Evolutionary conservation across 805 yeast species (phyloP).

Genomic region (Lipomyces starkeyi): DNA sequence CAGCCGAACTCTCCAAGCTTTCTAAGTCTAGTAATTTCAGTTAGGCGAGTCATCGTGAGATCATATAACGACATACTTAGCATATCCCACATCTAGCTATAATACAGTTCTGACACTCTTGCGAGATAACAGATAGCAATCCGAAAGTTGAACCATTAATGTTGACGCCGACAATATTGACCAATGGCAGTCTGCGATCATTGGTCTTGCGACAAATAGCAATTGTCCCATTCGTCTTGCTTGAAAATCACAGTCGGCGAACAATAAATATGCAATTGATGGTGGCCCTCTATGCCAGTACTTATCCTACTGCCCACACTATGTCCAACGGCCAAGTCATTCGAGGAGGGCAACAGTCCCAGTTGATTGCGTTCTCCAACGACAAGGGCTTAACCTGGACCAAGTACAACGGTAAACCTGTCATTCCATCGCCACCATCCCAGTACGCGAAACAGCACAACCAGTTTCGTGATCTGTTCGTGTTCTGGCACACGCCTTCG

Average conservation of each 20-base stretch:
- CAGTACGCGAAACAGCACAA: slow-evolving; percentile 17
- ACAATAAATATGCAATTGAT: neutral
- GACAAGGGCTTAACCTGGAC: slow-evolving; percentile 11
- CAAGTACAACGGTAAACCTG: slow-evolving; percentile 10
- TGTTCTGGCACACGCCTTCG: slow-evolving; percentile 17
- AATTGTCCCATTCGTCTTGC: neutral
- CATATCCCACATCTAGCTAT: neutral
- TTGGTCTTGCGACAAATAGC: neutral
- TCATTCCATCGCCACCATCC: slow-evolving; percentile 4
- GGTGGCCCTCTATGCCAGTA: too few relatives aligned
- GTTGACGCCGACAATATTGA: too few relatives aligned
- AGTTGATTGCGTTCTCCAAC: slow-evolving; percentile 1
- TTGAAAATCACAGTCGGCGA: neutral
- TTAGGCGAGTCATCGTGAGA: neutral
- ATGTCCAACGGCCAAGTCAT: slow-evolving; percentile 5
- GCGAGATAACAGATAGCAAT: neutral
- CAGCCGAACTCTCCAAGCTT: too few relatives aligned
- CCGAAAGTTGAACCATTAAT: neutral
- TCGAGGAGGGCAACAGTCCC: slow-evolving; percentile 6
- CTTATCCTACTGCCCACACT: slow-evolving; percentile 1
- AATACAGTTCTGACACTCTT: neutral
- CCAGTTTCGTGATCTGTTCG: slow-evolving; percentile 26
- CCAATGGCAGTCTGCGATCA: too few relatives aligned
- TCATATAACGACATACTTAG: neutral
- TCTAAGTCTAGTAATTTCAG: too few relatives aligned